Percentiles rank a stretch among this genome's conserved stretches.
These are phyloP conservation scores for Naganishia randhawae DNA, from an alignment of 768 basidiomycete genomes.

Conservation along the genomic window DNA sequence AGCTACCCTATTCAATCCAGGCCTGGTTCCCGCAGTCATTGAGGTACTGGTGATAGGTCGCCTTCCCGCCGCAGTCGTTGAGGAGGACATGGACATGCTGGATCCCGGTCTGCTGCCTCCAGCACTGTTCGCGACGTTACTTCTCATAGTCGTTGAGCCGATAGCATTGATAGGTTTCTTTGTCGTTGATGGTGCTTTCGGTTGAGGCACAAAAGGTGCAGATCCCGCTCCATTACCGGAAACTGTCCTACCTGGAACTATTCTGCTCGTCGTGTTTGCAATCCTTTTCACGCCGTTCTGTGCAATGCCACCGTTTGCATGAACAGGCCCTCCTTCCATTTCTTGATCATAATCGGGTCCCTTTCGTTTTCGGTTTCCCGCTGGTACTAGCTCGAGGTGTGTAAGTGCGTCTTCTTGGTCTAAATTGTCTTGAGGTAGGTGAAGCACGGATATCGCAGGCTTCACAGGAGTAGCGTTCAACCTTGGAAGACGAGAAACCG, in stretches of 20 bases:
- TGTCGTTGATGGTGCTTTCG: slow-evolving; percentile 16
- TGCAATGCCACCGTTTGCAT: neutral
- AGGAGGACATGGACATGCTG: slow-evolving; percentile 9
- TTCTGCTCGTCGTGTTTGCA: neutral
- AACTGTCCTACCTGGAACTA: neutral
- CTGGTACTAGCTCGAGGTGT: neutral
- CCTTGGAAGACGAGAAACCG: slow-evolving; percentile 11
- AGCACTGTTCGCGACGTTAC: neutral
- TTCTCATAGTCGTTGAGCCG: slow-evolving; percentile 18
- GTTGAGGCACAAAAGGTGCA: slow-evolving; percentile 9
- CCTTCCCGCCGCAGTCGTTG: slow-evolving; percentile 2
- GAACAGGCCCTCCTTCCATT: neutral
- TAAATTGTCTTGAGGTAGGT: neutral
- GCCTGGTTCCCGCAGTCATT: neutral
- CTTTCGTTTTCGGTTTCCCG: slow-evolving; percentile 10
- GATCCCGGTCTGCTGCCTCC: slow-evolving; percentile 13
- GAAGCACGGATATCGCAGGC: neutral
- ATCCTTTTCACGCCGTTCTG: neutral
- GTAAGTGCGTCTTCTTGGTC: neutral
- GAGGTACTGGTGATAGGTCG: neutral
- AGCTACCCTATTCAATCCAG: neutral
- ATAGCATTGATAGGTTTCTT: slow-evolving; percentile 20
- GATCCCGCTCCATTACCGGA: neutral
- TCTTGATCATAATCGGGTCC: slow-evolving; percentile 22
- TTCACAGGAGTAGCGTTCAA: slow-evolving; percentile 16